phyloP scores from a whole-genome alignment of 1,139 yeast species.

The Yamadazyma triangularis region DNA sequence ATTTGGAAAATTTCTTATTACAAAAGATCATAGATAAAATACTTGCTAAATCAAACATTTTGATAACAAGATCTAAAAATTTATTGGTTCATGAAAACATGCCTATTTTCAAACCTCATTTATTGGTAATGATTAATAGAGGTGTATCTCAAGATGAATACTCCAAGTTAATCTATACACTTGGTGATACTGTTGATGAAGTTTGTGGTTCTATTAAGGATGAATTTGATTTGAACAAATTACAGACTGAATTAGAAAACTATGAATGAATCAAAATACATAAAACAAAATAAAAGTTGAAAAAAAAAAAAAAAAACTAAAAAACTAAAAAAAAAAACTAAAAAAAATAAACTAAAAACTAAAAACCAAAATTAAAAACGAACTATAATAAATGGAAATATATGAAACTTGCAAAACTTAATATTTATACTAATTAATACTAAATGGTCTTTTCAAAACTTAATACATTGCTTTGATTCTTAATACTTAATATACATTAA shows the following conservation, averaged over 20 bases:
- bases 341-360: too few species aligned
- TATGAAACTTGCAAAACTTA: too few species aligned
- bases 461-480: too few species aligned
- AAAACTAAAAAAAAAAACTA: too few species aligned
- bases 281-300: too few species aligned
- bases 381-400: too few species aligned
- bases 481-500: constrained; percentile 1
- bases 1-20: constrained; percentile 57
- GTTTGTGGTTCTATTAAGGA: constrained; percentile 14
- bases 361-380: too few species aligned
- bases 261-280: too few species aligned
- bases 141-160: constrained; percentile 55
- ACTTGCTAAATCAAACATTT: constrained; percentile 46
- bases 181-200: constrained; percentile 14
- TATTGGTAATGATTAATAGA: constrained; percentile 57
- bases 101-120: constrained; percentile 66
- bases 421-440: too few species aligned
- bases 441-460: too few species aligned
- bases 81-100: constrained; percentile 71
- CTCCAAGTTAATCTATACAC: constrained; percentile 15
- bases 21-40: constrained; percentile 60
- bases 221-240: constrained; percentile 15
- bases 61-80: constrained; percentile 67
- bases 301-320: too few species aligned
- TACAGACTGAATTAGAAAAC: constrained; percentile 17